phyloP scores from a whole-genome alignment of 2,329 filamentous ascomycete genomes.

The Penicillium oxalicum region DNA sequence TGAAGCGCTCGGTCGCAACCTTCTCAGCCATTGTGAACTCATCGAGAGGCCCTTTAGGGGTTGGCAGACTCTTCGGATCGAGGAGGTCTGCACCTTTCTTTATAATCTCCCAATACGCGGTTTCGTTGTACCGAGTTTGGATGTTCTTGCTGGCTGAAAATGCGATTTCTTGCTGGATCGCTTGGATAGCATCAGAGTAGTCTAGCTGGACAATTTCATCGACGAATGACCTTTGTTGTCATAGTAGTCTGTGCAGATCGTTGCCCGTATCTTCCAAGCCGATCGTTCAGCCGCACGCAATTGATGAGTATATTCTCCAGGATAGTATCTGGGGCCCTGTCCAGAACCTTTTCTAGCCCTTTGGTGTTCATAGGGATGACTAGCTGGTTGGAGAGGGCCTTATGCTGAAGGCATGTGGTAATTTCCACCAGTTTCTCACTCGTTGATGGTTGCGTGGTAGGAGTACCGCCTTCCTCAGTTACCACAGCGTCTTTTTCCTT shows the following conservation, averaged over 20 bases:
- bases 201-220: slow-evolving; percentile 5
- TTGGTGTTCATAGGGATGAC: neutral
- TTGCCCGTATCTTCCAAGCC: neutral
- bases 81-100: slow-evolving; percentile 12
- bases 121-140: slow-evolving; percentile 11
- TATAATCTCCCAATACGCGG: slow-evolving; percentile 13
- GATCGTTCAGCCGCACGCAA: neutral
- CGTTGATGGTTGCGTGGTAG: neutral
- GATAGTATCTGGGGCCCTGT: neutral
- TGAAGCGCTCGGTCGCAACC: slow-evolving; percentile 12
- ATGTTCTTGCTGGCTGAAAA: slow-evolving; percentile 6
- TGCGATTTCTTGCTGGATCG: slow-evolving; percentile 8
- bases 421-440: neutral
- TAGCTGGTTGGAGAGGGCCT: neutral
- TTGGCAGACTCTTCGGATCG: slow-evolving; percentile 9
- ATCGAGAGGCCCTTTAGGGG: slow-evolving; percentile 11
- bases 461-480: neutral
- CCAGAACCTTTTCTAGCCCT: neutral
- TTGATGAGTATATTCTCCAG: neutral
- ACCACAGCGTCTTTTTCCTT: neutral
- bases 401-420: neutral
- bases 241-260: neutral
- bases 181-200: slow-evolving; percentile 6
- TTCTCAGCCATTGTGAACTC: slow-evolving; percentile 16
- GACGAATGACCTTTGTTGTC: slow-evolving; percentile 5